Percentiles rank a stretch among this genome's conserved stretches.
Evolutionary conservation across 768 basidiomycete species (phyloP).

Genomic region (Cyathus striatus): DNA sequence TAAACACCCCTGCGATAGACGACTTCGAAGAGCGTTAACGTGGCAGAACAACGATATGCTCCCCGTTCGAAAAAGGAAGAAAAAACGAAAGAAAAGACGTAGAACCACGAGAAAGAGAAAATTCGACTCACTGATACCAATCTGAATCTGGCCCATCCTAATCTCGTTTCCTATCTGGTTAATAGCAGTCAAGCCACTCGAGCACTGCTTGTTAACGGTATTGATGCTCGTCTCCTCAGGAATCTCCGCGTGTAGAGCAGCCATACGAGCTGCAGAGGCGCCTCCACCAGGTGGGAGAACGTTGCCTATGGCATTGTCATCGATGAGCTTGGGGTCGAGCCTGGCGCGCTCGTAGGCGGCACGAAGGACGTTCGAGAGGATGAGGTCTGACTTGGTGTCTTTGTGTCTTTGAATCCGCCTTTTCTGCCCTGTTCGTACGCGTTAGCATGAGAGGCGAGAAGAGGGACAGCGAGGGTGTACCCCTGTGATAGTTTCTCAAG

Average conservation of each 20-base stretch:
- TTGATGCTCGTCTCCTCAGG: slow-evolving; percentile 69
- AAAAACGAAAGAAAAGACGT: neutral
- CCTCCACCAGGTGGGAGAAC: slow-evolving; percentile 87
- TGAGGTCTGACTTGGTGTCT: slow-evolving; percentile 80
- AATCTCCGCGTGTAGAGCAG: slow-evolving; percentile 78
- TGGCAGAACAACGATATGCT: too few species aligned
- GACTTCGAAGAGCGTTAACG: too few species aligned
- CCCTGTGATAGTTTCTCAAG: slow-evolving; percentile 57
- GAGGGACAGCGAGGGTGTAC: slow-evolving; percentile 4
- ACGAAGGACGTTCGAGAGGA: slow-evolving; percentile 71
- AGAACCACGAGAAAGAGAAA: neutral
- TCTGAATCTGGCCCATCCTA: slow-evolving; percentile 72
- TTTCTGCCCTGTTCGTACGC: slow-evolving; percentile 76
- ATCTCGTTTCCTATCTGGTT: slow-evolving; percentile 83
- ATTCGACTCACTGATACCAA: slow-evolving; percentile 70
- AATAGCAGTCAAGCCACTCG: slow-evolving; percentile 79
- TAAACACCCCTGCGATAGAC: too few species aligned
- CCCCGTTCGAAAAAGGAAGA: too few species aligned
- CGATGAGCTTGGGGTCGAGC: slow-evolving; percentile 78
- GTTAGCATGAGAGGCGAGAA: slow-evolving; percentile 1
- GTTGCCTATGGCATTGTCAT: slow-evolving; percentile 83
- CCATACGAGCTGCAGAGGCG: slow-evolving; percentile 76
- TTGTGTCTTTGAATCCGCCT: slow-evolving; percentile 91
- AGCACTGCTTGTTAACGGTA: slow-evolving; percentile 90
- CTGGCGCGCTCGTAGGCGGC: slow-evolving; percentile 61